Conservation (phyloP, 2,329 filamentous ascomycete genomes). For the Colletotrichum simmondsii region DNA sequence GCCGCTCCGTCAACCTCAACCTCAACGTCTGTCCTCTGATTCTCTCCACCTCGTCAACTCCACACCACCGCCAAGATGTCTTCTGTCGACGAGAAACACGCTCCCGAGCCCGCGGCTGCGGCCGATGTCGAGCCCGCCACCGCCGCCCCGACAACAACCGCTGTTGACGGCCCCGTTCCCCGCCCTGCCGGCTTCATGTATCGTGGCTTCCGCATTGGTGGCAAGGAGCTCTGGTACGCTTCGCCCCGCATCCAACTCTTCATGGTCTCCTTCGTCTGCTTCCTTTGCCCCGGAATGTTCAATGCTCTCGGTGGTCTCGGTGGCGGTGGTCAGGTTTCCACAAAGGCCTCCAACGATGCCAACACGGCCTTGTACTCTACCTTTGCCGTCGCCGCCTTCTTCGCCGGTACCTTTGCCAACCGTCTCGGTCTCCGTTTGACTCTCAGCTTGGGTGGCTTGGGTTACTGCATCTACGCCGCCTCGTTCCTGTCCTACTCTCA, state of each 20-base stretch:
- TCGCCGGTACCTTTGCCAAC: conserved; percentile 83
- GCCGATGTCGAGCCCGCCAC: not conserved
- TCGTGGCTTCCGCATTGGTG: conserved; percentile 66
- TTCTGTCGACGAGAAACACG: conserved; percentile 21
- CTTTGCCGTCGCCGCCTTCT: conserved; percentile 75
- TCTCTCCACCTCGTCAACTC: not conserved
- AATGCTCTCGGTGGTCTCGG: conserved; percentile 75
- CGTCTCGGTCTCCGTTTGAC: conserved; percentile 76
- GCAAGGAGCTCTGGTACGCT: conserved; percentile 73
- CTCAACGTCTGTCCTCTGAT: not conserved
- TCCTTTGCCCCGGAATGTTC: conserved; percentile 80
- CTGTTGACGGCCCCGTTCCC: conserved; percentile 35
- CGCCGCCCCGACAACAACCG: conserved; percentile 24
- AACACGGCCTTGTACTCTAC: conserved; percentile 79
- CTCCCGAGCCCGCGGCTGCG: conserved; percentile 7
- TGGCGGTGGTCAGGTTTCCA: conserved; percentile 69
- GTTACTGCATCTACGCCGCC: conserved; percentile 80
- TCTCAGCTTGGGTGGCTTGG: conserved; percentile 77
- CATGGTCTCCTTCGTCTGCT: conserved; percentile 67
- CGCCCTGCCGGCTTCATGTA: conserved; percentile 75
- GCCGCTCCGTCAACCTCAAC: not conserved
- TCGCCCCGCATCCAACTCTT: conserved; percentile 78
- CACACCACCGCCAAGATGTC: conserved; percentile 17
- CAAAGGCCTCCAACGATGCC: conserved; percentile 70
- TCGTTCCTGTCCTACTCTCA: conserved; percentile 79